Base-by-base conservation (phyloP, 345 rosid genomes). In the Lepidium didymum region DNA sequence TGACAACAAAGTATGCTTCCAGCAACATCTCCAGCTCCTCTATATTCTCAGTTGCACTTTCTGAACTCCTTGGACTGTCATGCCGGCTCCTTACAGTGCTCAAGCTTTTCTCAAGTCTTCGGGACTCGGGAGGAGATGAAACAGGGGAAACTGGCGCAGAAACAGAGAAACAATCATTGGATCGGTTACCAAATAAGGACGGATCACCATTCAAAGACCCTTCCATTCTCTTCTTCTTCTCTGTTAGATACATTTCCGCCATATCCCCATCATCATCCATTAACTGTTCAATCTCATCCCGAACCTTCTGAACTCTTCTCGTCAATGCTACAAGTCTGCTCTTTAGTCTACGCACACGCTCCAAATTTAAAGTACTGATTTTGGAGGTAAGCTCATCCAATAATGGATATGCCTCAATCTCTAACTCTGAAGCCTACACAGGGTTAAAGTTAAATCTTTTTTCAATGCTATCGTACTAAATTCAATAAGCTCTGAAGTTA, bases 251-350 rank as follows among this genome's bases (percentile, higher is more conserved):
- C 99, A 95, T 89, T 77, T 95, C 99, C 1, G 97, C 99, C 99
- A 95, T 91, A 77, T 95, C 99, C 15, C 99, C 99, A 55, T 95
- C 99, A 82, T 95, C 99, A 66, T 95, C 97, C 99, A 95, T 95
- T 29, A 95, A 87, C 80, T 95, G 97, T 73, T 95, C 99, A 64
- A 95, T 95, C 86, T 95, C 99, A 79, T 95, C 99, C 73, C 99
- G 85, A 47, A 95, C 99, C 90, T 91, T 95, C 75, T 95, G 99
- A 74, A 95, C 99, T 81, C 97, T 85, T 58, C 97, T 77, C 19
- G 96, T 91, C 78, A 95, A 77, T 7, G 96, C 97, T 46, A 91
- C 97, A 62, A 95, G 97, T 67, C 96, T 84, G 84, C 97, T 95
- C 80, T 95, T 95, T 66, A 95, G 82, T 76, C 99, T 83, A 16